Evolutionary conservation across 371 early-diverging fungal genomes (phyloP).

Genomic region (Mortierella sp.): DNA sequence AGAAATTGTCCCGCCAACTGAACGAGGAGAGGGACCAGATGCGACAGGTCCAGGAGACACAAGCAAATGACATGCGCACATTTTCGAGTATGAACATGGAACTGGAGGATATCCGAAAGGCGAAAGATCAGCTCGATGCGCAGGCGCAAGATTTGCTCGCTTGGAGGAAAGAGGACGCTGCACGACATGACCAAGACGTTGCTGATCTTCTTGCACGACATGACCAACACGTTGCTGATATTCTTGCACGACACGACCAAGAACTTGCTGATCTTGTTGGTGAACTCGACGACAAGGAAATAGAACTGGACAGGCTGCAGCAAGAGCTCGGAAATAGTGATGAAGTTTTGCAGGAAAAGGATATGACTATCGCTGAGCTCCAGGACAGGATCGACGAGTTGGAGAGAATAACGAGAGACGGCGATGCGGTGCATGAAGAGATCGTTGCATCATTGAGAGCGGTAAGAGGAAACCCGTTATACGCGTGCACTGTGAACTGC

Average conservation of each 20-base stretch:
- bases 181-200: slow-evolving; percentile 33
- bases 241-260: slow-evolving; percentile 28
- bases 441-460: slow-evolving; percentile 31
- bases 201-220: slow-evolving; percentile 37
- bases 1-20: slow-evolving; percentile 24
- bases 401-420: slow-evolving; percentile 12
- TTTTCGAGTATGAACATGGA: slow-evolving; percentile 31
- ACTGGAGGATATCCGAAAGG: slow-evolving; percentile 20
- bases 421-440: slow-evolving; percentile 42
- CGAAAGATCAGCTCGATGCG: slow-evolving; percentile 26
- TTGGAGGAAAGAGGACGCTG: slow-evolving; percentile 27
- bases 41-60: slow-evolving; percentile 23
- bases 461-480: slow-evolving; percentile 2
- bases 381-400: slow-evolving; percentile 29
- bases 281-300: slow-evolving; percentile 39
- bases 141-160: slow-evolving; percentile 34
- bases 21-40: slow-evolving; percentile 30
- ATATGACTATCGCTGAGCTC: slow-evolving; percentile 20
- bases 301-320: slow-evolving; percentile 21
- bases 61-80: slow-evolving; percentile 42
- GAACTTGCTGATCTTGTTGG: slow-evolving; percentile 38
- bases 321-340: slow-evolving; percentile 14
- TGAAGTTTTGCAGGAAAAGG: slow-evolving; percentile 20
- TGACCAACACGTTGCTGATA: too few relatives aligned
- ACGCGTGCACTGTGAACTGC: background rate